A percentile compares a stretch with the other conserved stretches of the same genome.
Evolutionary conservation across 305 asterid species (phyloP).

Genomic region (Striga hermonthica): DNA sequence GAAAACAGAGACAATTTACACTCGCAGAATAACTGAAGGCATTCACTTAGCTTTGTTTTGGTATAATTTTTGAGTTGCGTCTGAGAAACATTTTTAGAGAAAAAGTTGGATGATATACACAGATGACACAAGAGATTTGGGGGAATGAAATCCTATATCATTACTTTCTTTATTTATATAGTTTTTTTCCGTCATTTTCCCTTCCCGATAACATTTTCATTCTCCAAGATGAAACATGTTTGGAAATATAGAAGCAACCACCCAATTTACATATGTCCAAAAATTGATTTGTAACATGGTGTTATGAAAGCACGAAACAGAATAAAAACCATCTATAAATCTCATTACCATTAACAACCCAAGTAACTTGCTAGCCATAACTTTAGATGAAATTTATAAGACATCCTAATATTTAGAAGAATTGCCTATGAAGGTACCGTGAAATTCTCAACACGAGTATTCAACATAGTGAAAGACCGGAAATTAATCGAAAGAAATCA

Average conservation of each 20-base stretch:
- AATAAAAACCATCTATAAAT: slow-evolving; percentile 10
- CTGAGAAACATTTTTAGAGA: too few species aligned
- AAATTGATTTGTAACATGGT: too few species aligned
- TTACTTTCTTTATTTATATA: too few species aligned
- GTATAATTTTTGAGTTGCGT: too few species aligned
- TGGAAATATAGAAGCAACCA: neutral
- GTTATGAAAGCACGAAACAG: slow-evolving; percentile 3
- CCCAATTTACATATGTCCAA: neutral
- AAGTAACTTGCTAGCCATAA: neutral
- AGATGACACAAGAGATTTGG: neutral
- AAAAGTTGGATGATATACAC: too few species aligned
- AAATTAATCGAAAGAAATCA: slow-evolving; percentile 28
- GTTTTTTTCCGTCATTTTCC: neutral
- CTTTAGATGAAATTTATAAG: too few species aligned
- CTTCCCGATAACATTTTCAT: neutral
- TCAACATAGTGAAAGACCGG: slow-evolving; percentile 15
- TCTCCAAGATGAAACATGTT: too few species aligned
- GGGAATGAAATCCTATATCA: neutral
- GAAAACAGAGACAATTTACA: neutral
- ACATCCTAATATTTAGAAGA: too few species aligned
- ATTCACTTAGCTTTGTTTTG: too few species aligned
- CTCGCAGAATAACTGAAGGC: too few species aligned
- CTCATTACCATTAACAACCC: slow-evolving; percentile 3
- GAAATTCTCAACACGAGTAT: slow-evolving; percentile 5
- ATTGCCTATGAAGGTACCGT: neutral